Percentiles rank a stretch among this genome's conserved stretches.
These are phyloP conservation scores for Xylaria sp. DNA, from an alignment of 2,329 filamentous ascomycete species.

Conservation along the genomic window DNA sequence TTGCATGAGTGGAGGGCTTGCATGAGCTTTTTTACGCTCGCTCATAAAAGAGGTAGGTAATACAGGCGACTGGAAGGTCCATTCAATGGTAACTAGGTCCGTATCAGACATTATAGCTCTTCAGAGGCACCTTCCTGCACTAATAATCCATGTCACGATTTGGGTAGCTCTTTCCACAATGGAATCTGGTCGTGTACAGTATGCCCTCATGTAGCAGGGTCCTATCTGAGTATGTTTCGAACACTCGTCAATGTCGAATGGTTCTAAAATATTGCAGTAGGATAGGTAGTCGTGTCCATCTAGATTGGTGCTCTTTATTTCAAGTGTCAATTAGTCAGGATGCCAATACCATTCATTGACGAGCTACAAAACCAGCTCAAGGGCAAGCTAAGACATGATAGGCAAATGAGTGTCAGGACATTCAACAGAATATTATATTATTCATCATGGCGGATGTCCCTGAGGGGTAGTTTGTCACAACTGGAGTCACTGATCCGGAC, in stretches of 20 bases:
- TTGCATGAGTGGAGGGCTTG: not conserved
- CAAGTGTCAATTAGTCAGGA: not conserved
- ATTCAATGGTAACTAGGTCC: not conserved
- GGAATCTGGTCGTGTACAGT: too few relatives aligned
- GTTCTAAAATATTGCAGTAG: not conserved
- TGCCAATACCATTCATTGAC: not conserved
- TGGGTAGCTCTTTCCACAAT: too few relatives aligned
- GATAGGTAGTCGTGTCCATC: not conserved
- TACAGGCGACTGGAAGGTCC: not conserved
- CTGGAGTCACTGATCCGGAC: not conserved
- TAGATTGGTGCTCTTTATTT: not conserved
- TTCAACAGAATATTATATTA: too few relatives aligned
- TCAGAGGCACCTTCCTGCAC: not conserved
- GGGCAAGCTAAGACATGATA: not conserved
- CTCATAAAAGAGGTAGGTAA: not conserved
- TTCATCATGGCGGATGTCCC: too few relatives aligned
- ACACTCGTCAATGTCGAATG: too few relatives aligned
- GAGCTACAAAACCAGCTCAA: not conserved
- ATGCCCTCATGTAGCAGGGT: too few relatives aligned
- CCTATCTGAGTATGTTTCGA: too few relatives aligned
- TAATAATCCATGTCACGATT: not conserved
- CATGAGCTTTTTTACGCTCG: not conserved
- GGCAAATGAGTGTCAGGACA: not conserved
- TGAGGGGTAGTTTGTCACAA: too few relatives aligned
- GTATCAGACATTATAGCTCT: not conserved